Evolutionary conservation across 2,329 filamentous ascomycete genomes (phyloP), one percentile per base, ranked within the genome.

Genomic region (Elsinoe batatas): DNA sequence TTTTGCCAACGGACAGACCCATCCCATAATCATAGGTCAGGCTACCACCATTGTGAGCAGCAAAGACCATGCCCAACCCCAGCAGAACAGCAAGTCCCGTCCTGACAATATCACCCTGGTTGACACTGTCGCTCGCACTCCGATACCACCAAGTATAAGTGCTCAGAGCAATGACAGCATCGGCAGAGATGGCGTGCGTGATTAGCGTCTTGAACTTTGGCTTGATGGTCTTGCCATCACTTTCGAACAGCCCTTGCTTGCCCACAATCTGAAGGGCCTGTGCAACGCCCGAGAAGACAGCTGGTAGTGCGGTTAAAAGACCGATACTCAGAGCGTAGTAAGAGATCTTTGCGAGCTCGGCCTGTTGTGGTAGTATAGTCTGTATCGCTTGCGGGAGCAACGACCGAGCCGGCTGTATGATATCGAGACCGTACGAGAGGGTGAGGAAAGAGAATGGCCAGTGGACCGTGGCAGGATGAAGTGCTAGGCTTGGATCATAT

Each of bases 21-120:
- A 76, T 71, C 0, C 74, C 74, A 57, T 72, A 72, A 30, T 70
- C 64, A 60, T 76, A 76, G 4, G 73, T 72, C 58, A 76, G 58
- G 7, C 62, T 63, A 0, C 72, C 74, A 2, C 74, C 74, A 3
- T 76, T 64, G 57, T 72, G 72, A 11, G 72, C 72, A 2, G 66
- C 67, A 57, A 71, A 71, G 38, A 73, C 56, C 3, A 69, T 66
- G 37, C 68, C 58, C 2, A 66, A 60, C 5, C 68, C 66, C 13
- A 73, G 57, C 12, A 68, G 54, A 17, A 64, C 63, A 59, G 71
- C 72, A 1, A 72, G 59, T 13, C 68, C 38, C 0, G 74, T 64
- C 58, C 66, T 53, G 72, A 72, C 32, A 53, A 65, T 61, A 49
- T 65, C 58, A 32, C 64, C 64, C 5, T 61, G 55, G 40, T 67